Evolutionary conservation across 345 rosid species (phyloP), one percentile per base, ranked within the genome.

Genomic region (Dimocarpus longan): DNA sequence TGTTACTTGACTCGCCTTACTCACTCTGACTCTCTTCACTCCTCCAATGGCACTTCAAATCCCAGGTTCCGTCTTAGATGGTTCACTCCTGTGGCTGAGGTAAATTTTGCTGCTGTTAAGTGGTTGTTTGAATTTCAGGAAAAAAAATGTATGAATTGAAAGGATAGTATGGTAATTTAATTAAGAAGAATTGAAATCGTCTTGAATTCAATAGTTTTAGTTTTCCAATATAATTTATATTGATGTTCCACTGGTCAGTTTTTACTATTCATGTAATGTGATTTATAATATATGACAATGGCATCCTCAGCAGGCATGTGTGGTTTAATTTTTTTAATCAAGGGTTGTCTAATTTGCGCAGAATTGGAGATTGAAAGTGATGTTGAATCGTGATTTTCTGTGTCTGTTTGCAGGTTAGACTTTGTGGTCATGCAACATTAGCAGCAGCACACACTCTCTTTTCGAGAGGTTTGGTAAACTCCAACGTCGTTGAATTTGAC

Each of bases 401-500:
- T 22, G 24, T n/a, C 10, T 39, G 76, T 75, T 70, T 54, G 73
- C 86, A 95, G 97, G 89, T 91, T n/a, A 39, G 82, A 6, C 91
- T 95, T 9, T 91, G 99, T 62, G 98, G 97, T 37, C 99, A 95
- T 81, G 99, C 90, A 52, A 95, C 98, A 37, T 79, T 95, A 62
- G 98, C 98, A 21, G 89, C 98, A 78, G 88, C 98, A 1, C 93
- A 95, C 70, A 39, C 77, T 24, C 90, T 92, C 43, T 93, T 95
- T 75, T 66, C 93, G 1, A 83, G 78, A 39, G 89, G 86, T 43
- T 81, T 86, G 80, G 89, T 91, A 21, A 71, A 81, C 68, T 86
- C 95, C 7, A 78, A 88, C 76, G 18, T 71, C 0, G 80, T 95
- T 74, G 97, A 95, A 82, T 95, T 92, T 75, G 88, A 44, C 43